A percentile compares a stretch with the other conserved stretches of the same genome.
phyloP scores from a whole-genome alignment of 2,329 filamentous ascomycete species.

The Aspergillus japonicus region DNA sequence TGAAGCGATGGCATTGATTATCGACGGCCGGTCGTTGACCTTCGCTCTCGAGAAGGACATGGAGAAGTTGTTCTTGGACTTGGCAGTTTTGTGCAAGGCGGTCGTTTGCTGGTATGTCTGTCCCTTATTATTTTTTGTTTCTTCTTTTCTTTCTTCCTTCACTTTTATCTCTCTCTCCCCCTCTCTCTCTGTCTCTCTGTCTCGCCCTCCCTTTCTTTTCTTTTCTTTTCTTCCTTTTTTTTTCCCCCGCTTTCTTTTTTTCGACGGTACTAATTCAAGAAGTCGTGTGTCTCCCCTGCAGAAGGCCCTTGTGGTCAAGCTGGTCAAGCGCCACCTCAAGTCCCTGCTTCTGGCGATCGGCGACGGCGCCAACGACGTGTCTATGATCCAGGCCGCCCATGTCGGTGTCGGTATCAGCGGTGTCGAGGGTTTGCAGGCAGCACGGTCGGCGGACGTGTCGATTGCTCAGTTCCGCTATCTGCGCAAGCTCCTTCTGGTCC shows the following conservation, averaged over 20 bases:
- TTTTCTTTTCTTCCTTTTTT: background rate
- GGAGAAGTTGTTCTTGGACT: constrained; percentile 88
- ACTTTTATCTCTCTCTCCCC: too few relatives aligned
- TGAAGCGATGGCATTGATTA: constrained; percentile 86
- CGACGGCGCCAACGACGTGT: constrained; percentile 98
- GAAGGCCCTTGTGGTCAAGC: constrained; percentile 95
- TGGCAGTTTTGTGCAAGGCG: constrained; percentile 96
- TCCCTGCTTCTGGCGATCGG: constrained; percentile 92
- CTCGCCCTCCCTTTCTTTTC: too few relatives aligned
- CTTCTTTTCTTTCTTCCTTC: background rate
- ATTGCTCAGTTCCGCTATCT: constrained; percentile 96
- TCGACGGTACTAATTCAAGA: constrained; percentile 10
- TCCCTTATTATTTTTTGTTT: too few relatives aligned
- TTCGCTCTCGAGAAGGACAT: constrained; percentile 90
- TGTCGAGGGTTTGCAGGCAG: constrained; percentile 93
- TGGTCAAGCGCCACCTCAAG: constrained; percentile 92
- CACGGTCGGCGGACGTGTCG: constrained; percentile 89
- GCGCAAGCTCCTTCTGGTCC: constrained; percentile 88
- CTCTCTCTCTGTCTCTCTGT: too few relatives aligned
- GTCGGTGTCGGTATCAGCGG: constrained; percentile 97
- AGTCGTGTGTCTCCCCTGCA: constrained; percentile 95
- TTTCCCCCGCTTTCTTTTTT: background rate
- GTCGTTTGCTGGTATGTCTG: constrained; percentile 75
- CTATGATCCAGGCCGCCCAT: constrained; percentile 98
- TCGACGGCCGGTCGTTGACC: constrained; percentile 93